Evolutionary conservation across 179 eudicot genomes (phyloP), one percentile per base, ranked within the genome.

Genomic region (Beta lomatogona): DNA sequence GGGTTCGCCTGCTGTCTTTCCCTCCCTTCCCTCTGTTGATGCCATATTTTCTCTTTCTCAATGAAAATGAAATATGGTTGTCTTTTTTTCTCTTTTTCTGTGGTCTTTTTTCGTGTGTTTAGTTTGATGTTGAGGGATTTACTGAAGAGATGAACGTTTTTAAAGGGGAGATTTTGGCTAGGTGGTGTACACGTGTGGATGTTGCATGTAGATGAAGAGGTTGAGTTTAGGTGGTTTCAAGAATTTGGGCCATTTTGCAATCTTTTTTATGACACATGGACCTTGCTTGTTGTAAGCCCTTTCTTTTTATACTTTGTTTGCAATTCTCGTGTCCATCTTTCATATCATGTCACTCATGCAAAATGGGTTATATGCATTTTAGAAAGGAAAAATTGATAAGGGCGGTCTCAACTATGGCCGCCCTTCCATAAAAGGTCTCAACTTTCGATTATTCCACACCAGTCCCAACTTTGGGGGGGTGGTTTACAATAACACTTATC

Each of bases 1-100:
- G 58, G 91, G 75, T 84, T 89, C 83, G 11, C 95, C 94, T 74
- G 92, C 89, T 53, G 91, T 81, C 28, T 76, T 36, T 16, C 21
- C 41, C 5, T 70, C 67, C 18, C 19, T 60, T 52, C 79, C 86
- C 5, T 44, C 80, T 12, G 70, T 69, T 59, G 78, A 64, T 44
- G 84, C 84, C 87, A 82, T 81, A 15, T 19, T 31, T 45, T 11
- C 15, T 63, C 11, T 58, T 68, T 36, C 41, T 36, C 41, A 36
- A 36, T 36, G 41, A 1, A 36, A 36, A 36, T 36, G 41, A 2
- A 36, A 41, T 41, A 9, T 68, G 5, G 8, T 8, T 77, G 0
- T 3, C 18, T 6, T 57, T 21, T 58, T 5, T 36, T 48, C n/a
- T 16, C 2, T 3, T 3, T 46, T 45, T 4, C 1, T 3, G 45